Percentiles rank a stretch among this genome's conserved stretches.
These are phyloP conservation scores for Ilex paraguariensis DNA, from an alignment of 305 asterid species.

Conservation along the genomic window DNA sequence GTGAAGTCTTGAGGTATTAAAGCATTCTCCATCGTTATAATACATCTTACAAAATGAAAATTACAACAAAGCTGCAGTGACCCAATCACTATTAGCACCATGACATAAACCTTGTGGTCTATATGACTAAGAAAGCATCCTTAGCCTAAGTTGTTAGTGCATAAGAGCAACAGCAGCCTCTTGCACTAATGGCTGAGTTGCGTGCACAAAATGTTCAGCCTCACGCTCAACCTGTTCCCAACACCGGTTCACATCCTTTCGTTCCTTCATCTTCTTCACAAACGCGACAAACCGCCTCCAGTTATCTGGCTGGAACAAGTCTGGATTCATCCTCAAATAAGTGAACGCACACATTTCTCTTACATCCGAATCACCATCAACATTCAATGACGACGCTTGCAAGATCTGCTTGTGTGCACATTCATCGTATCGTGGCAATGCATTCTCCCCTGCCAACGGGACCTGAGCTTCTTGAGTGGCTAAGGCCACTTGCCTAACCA, in stretches of 20 bases:
- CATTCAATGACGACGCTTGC: constrained; percentile 36
- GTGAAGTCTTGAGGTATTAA: too few species aligned
- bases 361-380: constrained; percentile 27
- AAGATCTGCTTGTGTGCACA: constrained; percentile 76
- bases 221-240: constrained; percentile 81
- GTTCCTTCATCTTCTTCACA: constrained; percentile 89
- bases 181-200: constrained; percentile 69
- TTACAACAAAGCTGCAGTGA: too few species aligned
- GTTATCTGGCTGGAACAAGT: constrained; percentile 71
- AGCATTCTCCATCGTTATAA: too few species aligned
- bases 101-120: too few species aligned
- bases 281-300: constrained; percentile 78
- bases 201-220: constrained; percentile 81
- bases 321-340: constrained; percentile 76
- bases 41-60: too few species aligned
- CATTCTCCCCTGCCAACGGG: constrained; percentile 85
- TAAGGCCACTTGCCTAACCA: constrained; percentile 66
- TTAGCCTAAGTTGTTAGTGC: constrained; percentile 30
- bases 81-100: too few species aligned
- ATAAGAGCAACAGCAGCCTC: constrained; percentile 74
- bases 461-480: constrained; percentile 73
- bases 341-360: constrained; percentile 87
- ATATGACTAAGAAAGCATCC: too few species aligned
- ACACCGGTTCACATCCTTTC: constrained; percentile 42
- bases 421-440: constrained; percentile 75